A percentile compares a stretch with the other conserved stretches of the same genome.
These are phyloP conservation scores for Phytophthora idaei DNA, from an alignment of 352 stramenopile species.

Conservation along the genomic window DNA sequence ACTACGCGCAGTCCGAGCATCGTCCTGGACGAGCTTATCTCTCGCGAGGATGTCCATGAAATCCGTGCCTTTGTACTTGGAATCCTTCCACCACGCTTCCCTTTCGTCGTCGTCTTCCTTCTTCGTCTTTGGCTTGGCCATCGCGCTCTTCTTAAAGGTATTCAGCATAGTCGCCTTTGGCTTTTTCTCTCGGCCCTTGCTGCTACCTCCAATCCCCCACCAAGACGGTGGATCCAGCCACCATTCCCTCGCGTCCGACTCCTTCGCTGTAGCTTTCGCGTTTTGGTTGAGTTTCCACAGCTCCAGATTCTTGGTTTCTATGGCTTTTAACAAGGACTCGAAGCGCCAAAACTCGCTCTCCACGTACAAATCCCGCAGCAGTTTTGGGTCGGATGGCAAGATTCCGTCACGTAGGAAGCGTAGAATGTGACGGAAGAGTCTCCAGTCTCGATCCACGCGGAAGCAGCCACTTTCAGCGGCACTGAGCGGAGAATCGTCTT, in stretches of 20 bases:
- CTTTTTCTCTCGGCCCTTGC: slow-evolving; percentile 32
- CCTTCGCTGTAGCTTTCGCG: slow-evolving; percentile 7
- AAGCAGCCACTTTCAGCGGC: slow-evolving; percentile 73
- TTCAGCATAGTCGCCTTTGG: slow-evolving; percentile 21
- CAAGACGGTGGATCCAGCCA: slow-evolving; percentile 69
- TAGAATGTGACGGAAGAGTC: slow-evolving; percentile 80
- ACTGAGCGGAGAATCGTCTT: slow-evolving; percentile 66
- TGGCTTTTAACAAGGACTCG: slow-evolving; percentile 72
- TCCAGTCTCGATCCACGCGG: slow-evolving; percentile 77
- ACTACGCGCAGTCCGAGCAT: slow-evolving; percentile 31
- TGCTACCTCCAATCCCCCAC: slow-evolving; percentile 46
- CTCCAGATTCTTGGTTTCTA: slow-evolving; percentile 76
- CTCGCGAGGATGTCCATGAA: slow-evolving; percentile 49
- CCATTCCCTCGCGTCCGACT: slow-evolving; percentile 47
- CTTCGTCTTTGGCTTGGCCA: slow-evolving; percentile 15
- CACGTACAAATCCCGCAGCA: slow-evolving; percentile 72
- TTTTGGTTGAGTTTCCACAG: slow-evolving; percentile 54
- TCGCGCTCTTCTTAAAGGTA: slow-evolving; percentile 29
- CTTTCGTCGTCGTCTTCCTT: slow-evolving; percentile 11
- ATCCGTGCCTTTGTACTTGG: slow-evolving; percentile 78
- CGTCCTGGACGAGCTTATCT: slow-evolving; percentile 20
- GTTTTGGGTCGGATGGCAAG: slow-evolving; percentile 66
- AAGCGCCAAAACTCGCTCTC: slow-evolving; percentile 88
- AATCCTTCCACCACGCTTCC: slow-evolving; percentile 72
- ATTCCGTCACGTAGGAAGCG: slow-evolving; percentile 80